Evolutionary conservation across 441 rosid genomes (phyloP), one percentile per base, ranked within the genome.

Genomic region (Croton setiger): DNA sequence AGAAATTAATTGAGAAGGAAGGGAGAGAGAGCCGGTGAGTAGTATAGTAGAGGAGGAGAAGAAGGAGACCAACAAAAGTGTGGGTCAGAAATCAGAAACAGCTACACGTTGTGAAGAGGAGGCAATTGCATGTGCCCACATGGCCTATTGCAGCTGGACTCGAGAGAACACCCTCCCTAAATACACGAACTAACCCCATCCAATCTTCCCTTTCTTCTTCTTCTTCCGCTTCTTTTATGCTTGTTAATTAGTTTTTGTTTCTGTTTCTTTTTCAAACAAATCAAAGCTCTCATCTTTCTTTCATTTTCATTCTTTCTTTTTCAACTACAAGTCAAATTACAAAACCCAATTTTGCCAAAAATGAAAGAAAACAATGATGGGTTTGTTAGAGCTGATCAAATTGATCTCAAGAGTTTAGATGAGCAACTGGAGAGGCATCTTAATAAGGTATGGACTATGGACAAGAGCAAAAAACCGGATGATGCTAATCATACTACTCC

Each of bases 301-400:
- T 37, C 41, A 1, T 37, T 37, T 37, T 37, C 41, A 4, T 37
- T 37, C 41, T 37, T 37, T 8, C 41, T 8, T 37, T 37, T 37
- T 37, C 41, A 37, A 37, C 4, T 4, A 37, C 7, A 37, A 37
- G 41, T 37, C 4, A 37, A 37, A 37, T 37, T 37, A 8, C 4
- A 37, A 37, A 47, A 7, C n/a, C n/a, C n/a, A 20, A 4, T 27
- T n/a, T 41, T 20, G 27, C n/a, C 55, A n/a, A 68, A 39, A 62
- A 89, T 87, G 96, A 88, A 87, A 85, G 97, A 93, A 65, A 73
- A 68, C 61, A 73, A 82, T 20, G 96, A 88, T 63, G 96, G 95
- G 70, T 93, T 85, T 51, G 96, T 93, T 43, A 73, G 98, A 72
- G 98, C 98, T 58, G 97, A 91, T 84, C 89, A 86, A 91, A 91